These are phyloP conservation scores for Suillus fuscotomentosus DNA, from an alignment of 768 basidiomycete species.

Conservation along the genomic window DNA sequence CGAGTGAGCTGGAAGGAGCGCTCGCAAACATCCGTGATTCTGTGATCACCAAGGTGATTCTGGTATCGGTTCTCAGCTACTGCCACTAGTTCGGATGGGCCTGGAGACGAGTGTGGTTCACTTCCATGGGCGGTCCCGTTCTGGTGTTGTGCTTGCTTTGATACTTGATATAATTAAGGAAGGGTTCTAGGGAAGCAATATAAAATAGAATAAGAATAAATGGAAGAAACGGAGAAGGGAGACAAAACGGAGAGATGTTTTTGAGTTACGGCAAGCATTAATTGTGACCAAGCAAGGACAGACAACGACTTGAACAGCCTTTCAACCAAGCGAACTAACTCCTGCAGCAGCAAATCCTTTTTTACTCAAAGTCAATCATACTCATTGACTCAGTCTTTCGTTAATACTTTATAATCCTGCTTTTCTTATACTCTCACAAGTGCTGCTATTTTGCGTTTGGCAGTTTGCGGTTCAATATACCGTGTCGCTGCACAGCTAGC, in stretches of 20 bases:
- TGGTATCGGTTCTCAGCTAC: neutral
- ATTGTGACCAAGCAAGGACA: neutral
- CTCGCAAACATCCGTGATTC: neutral
- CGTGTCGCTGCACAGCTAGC: slow-evolving; percentile 18
- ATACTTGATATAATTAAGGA: neutral
- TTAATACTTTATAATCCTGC: slow-evolving; percentile 11
- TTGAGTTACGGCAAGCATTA: slow-evolving; percentile 1
- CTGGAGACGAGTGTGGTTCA: neutral
- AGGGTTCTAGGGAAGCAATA: neutral
- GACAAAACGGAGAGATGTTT: slow-evolving; percentile 3
- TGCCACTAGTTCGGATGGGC: neutral
- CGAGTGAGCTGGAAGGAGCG: neutral
- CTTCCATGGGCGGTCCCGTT: neutral
- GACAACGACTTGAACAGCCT: slow-evolving; percentile 2
- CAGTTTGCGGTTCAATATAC: neutral
- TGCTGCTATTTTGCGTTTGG: neutral
- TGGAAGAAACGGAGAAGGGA: neutral
- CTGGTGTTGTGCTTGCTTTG: slow-evolving; percentile 1
- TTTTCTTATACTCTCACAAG: slow-evolving; percentile 2
- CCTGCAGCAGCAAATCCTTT: slow-evolving; percentile 9
- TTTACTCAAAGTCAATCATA: slow-evolving; percentile 19
- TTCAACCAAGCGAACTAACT: neutral
- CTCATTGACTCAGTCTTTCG: slow-evolving; percentile 8
- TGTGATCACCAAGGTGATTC: neutral
- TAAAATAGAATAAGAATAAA: neutral